These are phyloP conservation scores for Aegilops speltoides DNA, from an alignment of 176 grass and related monocot genomes.

Conservation along the genomic window DNA sequence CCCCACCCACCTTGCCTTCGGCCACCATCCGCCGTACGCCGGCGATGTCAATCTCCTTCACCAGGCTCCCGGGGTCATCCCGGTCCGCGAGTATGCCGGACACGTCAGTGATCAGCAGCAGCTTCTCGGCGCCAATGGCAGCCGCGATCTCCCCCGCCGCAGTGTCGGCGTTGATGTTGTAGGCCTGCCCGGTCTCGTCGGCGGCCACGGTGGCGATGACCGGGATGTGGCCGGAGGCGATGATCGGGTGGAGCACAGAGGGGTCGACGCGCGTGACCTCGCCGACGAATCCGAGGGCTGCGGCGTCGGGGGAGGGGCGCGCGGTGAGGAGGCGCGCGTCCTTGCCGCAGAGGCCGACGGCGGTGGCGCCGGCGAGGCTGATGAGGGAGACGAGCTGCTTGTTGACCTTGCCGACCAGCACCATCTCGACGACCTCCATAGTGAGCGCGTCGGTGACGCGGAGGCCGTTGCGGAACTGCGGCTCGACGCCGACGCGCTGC, in stretches of 20 bases:
- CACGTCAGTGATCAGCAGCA: slow-evolving; percentile 76
- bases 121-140: slow-evolving; percentile 75
- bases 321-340: slow-evolving; percentile 71
- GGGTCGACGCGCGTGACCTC: slow-evolving; percentile 69
- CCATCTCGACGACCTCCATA: slow-evolving; percentile 88
- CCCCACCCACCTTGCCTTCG: slow-evolving; percentile 75
- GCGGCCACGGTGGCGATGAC: slow-evolving; percentile 86
- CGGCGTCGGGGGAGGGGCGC: slow-evolving; percentile 49
- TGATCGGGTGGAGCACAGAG: slow-evolving; percentile 56
- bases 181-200: slow-evolving; percentile 66
- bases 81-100: slow-evolving; percentile 62
- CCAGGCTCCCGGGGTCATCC: slow-evolving; percentile 58
- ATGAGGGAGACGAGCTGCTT: slow-evolving; percentile 86
- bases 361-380: slow-evolving; percentile 59
- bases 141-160: slow-evolving; percentile 75
- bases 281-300: slow-evolving; percentile 67
- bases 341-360: slow-evolving; percentile 79
- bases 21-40: slow-evolving; percentile 60
- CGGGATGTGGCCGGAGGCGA: slow-evolving; percentile 67
- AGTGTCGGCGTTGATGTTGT: slow-evolving; percentile 92
- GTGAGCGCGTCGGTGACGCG: slow-evolving; percentile 68
- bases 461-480: slow-evolving; percentile 74
- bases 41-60: slow-evolving; percentile 68
- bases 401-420: slow-evolving; percentile 89
- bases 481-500: slow-evolving; percentile 47